Evolutionary conservation across 345 rosid genomes (phyloP), one percentile per base, ranked within the genome.

Genomic region (Salix exigua): DNA sequence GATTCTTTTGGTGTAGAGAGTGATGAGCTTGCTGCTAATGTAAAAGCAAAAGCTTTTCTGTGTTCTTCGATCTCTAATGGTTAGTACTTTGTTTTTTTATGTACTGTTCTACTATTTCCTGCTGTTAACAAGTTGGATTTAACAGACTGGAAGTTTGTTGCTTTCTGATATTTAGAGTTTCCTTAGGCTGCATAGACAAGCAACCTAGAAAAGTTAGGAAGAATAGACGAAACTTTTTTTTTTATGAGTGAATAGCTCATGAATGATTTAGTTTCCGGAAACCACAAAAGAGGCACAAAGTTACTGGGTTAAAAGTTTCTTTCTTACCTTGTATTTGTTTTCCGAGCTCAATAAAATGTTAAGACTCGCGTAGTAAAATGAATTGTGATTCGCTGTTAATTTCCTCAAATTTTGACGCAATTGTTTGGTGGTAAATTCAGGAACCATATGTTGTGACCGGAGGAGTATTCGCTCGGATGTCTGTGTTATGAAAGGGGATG

Each of bases 401-500:
- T 7, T 18, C 11, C 4, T 6, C 35, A 18, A 28, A 50, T 7
- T 21, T 65, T 30, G 72, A 26, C 35, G 31, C 64, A 1, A 30
- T 48, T 51, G 80, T 76, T 70, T 48, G 14, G 23, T 55, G 61
- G 25, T 75, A 26, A 72, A 64, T 82, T 73, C 90, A 95, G 99
- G 96, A 77, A 88, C 82, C 53, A 87, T 91, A 75, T 90, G 94
- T 60, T 91, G 94, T 74, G 98, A 93, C 70, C 88, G 94, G 77
- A 90, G 85, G 51, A 80, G 90, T 80, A 42, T 80, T 25, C 90
- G 98, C 19, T 73, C 92, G 1, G 97, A 93, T 67, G 37, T 91
- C 3, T 93, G 98, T 84, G 40, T 84, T 65, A 90, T 93, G 93
- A 89, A 83, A 83, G 98, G 98, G 60, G 97, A 91, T 75, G 75